phyloP scores from a whole-genome alignment of 2,329 filamentous ascomycete genomes.

The Daldinia eschscholtzii region DNA sequence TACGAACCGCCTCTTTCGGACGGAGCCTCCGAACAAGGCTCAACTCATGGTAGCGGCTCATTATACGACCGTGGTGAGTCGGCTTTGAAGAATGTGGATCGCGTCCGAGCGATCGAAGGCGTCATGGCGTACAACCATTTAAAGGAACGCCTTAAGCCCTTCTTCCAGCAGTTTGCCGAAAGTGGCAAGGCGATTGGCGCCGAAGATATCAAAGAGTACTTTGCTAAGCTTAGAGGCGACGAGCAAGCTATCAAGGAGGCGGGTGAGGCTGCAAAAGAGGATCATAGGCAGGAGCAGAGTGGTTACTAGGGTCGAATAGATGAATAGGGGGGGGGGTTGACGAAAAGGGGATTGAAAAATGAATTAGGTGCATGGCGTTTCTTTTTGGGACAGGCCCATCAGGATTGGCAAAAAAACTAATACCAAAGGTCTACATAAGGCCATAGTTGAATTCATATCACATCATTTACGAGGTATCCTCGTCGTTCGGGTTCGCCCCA shows the following conservation, averaged over 20 bases:
- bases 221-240: slow-evolving; percentile 93
- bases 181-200: slow-evolving; percentile 89
- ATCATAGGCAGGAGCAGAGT: slow-evolving; percentile 64
- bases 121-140: slow-evolving; percentile 99
- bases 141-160: slow-evolving; percentile 94
- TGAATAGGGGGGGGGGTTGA: neutral
- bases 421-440: slow-evolving; percentile 26
- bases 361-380: slow-evolving; percentile 13
- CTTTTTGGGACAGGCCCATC: slow-evolving; percentile 5
- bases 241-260: slow-evolving; percentile 78
- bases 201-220: slow-evolving; percentile 96
- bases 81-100: slow-evolving; percentile 90
- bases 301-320: slow-evolving; percentile 58
- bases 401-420: slow-evolving; percentile 16
- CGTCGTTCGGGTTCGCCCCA: neutral
- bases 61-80: slow-evolving; percentile 93
- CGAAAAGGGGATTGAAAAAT: neutral
- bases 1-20: slow-evolving; percentile 92
- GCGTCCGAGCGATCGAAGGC: slow-evolving; percentile 92
- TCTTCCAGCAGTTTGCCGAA: slow-evolving; percentile 93
- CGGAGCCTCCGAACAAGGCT: slow-evolving; percentile 66
- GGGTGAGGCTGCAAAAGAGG: slow-evolving; percentile 63
- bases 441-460: slow-evolving; percentile 24
- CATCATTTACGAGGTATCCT: slow-evolving; percentile 8
- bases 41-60: slow-evolving; percentile 79